A percentile compares a stretch with the other conserved stretches of the same genome.
phyloP scores from a whole-genome alignment of 345 rosid genomes.

The Toxicodendron radicans region DNA sequence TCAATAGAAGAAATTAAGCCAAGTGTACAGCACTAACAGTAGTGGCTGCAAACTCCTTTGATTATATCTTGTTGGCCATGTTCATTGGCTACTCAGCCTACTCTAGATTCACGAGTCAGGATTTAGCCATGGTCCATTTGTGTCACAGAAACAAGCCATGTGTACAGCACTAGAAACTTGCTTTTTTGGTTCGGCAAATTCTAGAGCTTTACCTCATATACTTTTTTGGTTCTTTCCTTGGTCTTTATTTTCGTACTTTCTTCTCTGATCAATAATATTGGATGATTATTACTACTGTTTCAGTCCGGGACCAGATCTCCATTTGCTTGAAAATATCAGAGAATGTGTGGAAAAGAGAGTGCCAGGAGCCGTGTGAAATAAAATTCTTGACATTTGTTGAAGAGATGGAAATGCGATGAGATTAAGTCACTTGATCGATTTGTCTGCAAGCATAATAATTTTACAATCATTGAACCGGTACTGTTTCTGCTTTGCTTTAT shows the following conservation, averaged over 20 bases:
- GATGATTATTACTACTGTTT: not conserved
- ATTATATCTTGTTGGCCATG: not conserved
- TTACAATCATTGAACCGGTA: constrained; percentile 11
- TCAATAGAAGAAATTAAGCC: constrained; percentile 17
- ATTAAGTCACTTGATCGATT: constrained; percentile 10
- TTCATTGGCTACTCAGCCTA: constrained; percentile 10
- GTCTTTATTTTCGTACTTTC: not conserved
- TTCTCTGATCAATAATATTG: constrained; percentile 10
- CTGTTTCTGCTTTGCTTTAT: not conserved
- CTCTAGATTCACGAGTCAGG: not conserved
- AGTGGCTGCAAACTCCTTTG: not conserved
- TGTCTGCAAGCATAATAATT: not conserved
- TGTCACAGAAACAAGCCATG: constrained; percentile 17
- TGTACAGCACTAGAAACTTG: constrained; percentile 26
- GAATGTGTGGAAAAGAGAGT: constrained; percentile 4
- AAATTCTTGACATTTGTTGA: not conserved
- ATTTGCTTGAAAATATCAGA: not conserved
- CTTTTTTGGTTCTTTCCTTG: not conserved
- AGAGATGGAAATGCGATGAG: not conserved
- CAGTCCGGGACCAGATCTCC: not conserved
- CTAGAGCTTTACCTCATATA: not conserved
- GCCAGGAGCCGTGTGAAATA: not conserved
- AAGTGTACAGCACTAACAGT: constrained; percentile 29
- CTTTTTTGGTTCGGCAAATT: constrained; percentile 12
- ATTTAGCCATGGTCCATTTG: not conserved